phyloP scores from a whole-genome alignment of 495 filamentous ascomycete species.

The Xylaria palmicola region DNA sequence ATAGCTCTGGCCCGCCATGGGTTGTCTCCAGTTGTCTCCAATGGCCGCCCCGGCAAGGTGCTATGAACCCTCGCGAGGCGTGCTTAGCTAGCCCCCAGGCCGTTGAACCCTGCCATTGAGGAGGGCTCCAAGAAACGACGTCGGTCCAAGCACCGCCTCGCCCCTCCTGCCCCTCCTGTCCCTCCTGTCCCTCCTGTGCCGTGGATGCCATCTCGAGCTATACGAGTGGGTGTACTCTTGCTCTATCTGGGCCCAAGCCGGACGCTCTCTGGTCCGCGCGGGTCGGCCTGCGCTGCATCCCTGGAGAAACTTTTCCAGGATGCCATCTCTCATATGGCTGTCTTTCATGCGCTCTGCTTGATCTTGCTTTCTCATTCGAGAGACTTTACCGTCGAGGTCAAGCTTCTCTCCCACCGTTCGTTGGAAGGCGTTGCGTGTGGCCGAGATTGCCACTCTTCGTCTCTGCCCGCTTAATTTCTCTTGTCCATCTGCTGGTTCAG shows the following conservation, averaged over 20 bases:
- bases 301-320: slow-evolving; percentile 17
- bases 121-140: neutral
- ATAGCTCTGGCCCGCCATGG: neutral
- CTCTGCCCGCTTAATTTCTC: slow-evolving; percentile 36
- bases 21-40: neutral
- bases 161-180: neutral
- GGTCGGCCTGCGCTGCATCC: slow-evolving; percentile 21
- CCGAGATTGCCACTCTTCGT: slow-evolving; percentile 34
- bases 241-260: slow-evolving; percentile 14
- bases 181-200: neutral
- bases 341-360: slow-evolving; percentile 24
- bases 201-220: slow-evolving; percentile 4
- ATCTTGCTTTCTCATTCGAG: slow-evolving; percentile 31
- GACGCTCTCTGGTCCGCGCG: slow-evolving; percentile 27
- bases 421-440: slow-evolving; percentile 16
- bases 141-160: slow-evolving; percentile 3
- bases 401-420: slow-evolving; percentile 23
- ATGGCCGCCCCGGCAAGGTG: too few relatives aligned
- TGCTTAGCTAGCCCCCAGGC: slow-evolving; percentile 12
- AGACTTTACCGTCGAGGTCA: slow-evolving; percentile 25
- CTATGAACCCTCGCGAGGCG: neutral
- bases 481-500: slow-evolving; percentile 37
- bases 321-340: slow-evolving; percentile 25
- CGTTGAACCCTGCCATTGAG: slow-evolving; percentile 10
- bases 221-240: neutral